phyloP scores from a whole-genome alignment of 805 yeast species.

The Debaryomyces tyrocola region DNA sequence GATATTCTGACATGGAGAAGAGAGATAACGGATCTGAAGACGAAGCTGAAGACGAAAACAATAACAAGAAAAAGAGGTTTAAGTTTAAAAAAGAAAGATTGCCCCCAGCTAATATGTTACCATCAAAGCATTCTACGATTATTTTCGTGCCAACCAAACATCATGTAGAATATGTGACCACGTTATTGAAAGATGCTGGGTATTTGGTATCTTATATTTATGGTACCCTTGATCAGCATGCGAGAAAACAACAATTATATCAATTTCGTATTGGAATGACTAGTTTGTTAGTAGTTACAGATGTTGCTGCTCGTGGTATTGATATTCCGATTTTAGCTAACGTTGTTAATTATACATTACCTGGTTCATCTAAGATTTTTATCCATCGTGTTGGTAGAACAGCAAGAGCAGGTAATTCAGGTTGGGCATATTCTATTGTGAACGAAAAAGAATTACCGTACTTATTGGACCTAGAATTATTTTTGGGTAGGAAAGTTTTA shows the following conservation, averaged over 20 bases:
- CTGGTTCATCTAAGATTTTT: constrained; percentile 89
- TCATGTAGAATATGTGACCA: constrained; percentile 89
- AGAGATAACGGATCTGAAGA: constrained; percentile 54
- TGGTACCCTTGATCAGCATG: constrained; percentile 93
- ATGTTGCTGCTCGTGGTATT: constrained; percentile 98
- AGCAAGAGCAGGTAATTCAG: constrained; percentile 97
- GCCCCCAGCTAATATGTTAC: constrained; percentile 81
- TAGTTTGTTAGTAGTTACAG: constrained; percentile 90
- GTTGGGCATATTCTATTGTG: constrained; percentile 95
- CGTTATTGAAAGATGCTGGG: constrained; percentile 71
- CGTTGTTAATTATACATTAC: constrained; percentile 87
- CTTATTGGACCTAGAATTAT: constrained; percentile 83
- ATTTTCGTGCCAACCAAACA: constrained; percentile 96
- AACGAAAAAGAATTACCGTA: constrained; percentile 87
- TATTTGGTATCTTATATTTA: constrained; percentile 87
- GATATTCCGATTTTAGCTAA: constrained; percentile 96
- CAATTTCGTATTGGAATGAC: constrained; percentile 85
- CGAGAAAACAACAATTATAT: constrained; percentile 84
- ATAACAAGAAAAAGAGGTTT: constrained; percentile 34
- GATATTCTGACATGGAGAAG: constrained; percentile 48
- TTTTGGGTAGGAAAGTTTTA: constrained; percentile 79
- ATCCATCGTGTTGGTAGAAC: constrained; percentile 98
- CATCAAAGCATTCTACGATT: constrained; percentile 84
- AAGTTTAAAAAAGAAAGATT: constrained; percentile 53
- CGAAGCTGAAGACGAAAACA: constrained; percentile 47